These are phyloP conservation scores for Solidago caesia DNA, from an alignment of 129 eudicot species.

Conservation along the genomic window DNA sequence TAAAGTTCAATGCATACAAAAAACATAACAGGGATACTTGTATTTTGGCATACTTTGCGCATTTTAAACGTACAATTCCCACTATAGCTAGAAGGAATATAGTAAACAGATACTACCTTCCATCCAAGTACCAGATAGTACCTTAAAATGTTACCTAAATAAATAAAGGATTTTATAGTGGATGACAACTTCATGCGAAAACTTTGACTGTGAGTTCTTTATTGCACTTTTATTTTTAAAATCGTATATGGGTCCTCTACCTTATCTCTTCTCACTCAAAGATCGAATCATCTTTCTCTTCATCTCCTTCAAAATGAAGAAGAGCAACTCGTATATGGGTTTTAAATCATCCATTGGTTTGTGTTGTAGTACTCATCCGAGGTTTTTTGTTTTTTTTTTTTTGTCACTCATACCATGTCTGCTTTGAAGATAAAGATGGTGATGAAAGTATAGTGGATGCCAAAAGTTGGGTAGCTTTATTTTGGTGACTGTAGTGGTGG, in stretches of 20 bases:
- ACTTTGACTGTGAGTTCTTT: neutral
- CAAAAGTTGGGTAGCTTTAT: neutral
- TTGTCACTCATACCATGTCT: neutral
- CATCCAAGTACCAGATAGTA: slow-evolving; percentile 8
- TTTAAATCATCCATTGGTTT: neutral
- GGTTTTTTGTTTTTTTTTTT: no score
- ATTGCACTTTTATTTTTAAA: neutral
- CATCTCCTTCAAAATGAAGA: neutral
- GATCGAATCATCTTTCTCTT: neutral
- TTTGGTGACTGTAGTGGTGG: neutral
- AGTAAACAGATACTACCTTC: slow-evolving; percentile 15
- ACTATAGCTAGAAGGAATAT: neutral
- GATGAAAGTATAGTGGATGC: neutral
- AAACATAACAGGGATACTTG: neutral
- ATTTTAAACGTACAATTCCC: neutral
- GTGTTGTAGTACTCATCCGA: neutral
- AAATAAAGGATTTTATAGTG: neutral
- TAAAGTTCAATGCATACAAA: no score
- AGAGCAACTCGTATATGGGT: neutral
- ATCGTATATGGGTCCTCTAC: neutral
- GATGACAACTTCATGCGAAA: neutral
- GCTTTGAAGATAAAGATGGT: neutral
- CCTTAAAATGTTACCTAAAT: slow-evolving; percentile 1
- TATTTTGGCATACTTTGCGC: no score
- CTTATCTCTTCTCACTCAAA: neutral